Evolutionary conservation across 2,329 filamentous ascomycete species (phyloP).

Genomic region (Tolypocladium guangdongense): DNA sequence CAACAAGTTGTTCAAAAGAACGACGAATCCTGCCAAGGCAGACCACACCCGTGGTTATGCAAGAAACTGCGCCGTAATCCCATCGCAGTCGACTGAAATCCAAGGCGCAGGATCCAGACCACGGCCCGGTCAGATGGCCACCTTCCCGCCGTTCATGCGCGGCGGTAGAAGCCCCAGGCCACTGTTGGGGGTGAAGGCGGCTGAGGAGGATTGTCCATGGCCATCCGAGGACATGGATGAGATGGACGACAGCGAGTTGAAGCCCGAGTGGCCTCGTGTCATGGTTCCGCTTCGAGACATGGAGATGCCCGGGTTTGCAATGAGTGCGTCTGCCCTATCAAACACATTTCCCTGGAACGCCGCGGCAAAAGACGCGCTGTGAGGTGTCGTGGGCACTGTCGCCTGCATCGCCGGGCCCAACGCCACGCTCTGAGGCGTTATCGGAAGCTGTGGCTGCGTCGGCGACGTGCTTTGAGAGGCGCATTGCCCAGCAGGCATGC

Average conservation of each 20-base stretch:
- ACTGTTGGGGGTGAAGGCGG: conserved; percentile 19
- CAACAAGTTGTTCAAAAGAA: background rate
- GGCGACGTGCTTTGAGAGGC: conserved; percentile 16
- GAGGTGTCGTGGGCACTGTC: conserved; percentile 65
- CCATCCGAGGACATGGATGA: conserved; percentile 31
- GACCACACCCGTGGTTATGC: conserved; percentile 5
- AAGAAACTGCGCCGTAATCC: conserved; percentile 1
- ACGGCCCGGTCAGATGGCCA: conserved; percentile 18
- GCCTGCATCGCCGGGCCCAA: conserved; percentile 84
- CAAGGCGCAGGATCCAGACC: background rate
- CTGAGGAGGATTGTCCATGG: conserved; percentile 18
- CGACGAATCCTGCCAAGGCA: conserved; percentile 5
- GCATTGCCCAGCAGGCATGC: conserved; percentile 10
- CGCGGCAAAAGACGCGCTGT: conserved; percentile 43
- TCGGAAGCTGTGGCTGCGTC: conserved; percentile 38
- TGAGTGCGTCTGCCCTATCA: conserved; percentile 46
- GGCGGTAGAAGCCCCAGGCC: conserved; percentile 20
- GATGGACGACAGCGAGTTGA: conserved; percentile 28
- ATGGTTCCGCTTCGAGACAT: conserved; percentile 41
- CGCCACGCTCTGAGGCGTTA: conserved; percentile 82
- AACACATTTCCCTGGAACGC: conserved; percentile 49
- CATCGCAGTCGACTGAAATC: background rate
- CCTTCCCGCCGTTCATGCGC: conserved; percentile 26
- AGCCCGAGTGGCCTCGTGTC: conserved; percentile 28
- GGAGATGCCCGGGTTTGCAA: conserved; percentile 46